phyloP scores from a whole-genome alignment of 306 rosid species.

The Arachis stenosperma region DNA sequence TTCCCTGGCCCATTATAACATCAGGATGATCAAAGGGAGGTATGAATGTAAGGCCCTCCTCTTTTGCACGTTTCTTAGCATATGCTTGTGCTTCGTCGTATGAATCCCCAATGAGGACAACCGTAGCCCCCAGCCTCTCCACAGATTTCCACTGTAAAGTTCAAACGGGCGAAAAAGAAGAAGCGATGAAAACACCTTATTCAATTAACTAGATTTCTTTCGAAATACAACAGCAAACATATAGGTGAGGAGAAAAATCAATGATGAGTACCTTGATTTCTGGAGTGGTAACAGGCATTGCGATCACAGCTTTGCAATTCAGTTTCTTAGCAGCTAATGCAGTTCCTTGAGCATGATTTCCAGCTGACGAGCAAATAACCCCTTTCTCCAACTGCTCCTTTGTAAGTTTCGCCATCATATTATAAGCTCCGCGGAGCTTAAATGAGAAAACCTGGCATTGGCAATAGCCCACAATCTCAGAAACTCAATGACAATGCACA shows the following conservation, averaged over 20 bases:
- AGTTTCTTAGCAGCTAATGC: slow-evolving; percentile 85
- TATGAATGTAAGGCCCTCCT: slow-evolving; percentile 74
- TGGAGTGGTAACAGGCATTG: slow-evolving; percentile 89
- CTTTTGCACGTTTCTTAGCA: slow-evolving; percentile 72
- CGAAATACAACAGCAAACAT: background rate
- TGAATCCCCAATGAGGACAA: slow-evolving; percentile 87
- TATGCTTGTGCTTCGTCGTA: slow-evolving; percentile 93
- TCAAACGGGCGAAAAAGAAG: background rate
- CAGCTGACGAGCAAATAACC: slow-evolving; percentile 96
- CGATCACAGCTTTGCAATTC: slow-evolving; percentile 81
- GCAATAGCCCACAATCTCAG: slow-evolving; percentile 18
- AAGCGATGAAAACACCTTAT: slow-evolving; percentile 14
- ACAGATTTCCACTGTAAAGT: slow-evolving; percentile 82
- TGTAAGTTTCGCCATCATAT: slow-evolving; percentile 91
- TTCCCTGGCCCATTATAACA: slow-evolving; percentile 94
- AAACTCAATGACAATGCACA: slow-evolving; percentile 16
- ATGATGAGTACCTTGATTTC: slow-evolving; percentile 73
- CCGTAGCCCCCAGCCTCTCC: slow-evolving; percentile 80
- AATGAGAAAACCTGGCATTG: slow-evolving; percentile 79
- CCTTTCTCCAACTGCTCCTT: slow-evolving; percentile 72
- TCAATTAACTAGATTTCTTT: slow-evolving; percentile 1
- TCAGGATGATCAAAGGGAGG: slow-evolving; percentile 99
- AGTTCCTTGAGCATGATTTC: slow-evolving; percentile 99
- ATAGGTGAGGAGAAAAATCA: background rate
- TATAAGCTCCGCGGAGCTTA: slow-evolving; percentile 96